Percentiles rank a stretch among this genome's conserved stretches.
Conservation (phyloP, 2,329 filamentous ascomycete genomes). For the Ciborinia camelliae region DNA sequence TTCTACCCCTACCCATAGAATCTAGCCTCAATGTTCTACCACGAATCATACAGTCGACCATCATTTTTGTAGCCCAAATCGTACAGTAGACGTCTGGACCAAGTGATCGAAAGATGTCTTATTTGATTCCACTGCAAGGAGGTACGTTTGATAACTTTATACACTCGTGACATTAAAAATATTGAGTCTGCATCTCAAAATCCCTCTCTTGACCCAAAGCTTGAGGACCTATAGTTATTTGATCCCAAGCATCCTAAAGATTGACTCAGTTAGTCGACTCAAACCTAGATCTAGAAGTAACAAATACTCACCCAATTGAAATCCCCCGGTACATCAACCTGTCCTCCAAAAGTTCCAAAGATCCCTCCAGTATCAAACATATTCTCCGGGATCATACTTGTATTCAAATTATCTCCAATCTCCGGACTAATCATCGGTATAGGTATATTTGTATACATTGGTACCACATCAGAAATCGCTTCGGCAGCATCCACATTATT, state of each 20-base stretch:
- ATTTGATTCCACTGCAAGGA: too few relatives aligned
- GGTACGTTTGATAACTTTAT: not conserved
- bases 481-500: not conserved
- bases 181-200: not conserved
- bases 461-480: not conserved
- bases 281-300: not conserved
- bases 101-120: too few relatives aligned
- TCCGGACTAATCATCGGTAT: conserved; percentile 11
- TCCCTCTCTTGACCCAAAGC: not conserved
- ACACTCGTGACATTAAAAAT: not conserved
- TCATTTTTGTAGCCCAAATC: too few relatives aligned
- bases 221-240: conserved; percentile 21
- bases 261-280: conserved; percentile 1
- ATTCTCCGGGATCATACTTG: conserved; percentile 21
- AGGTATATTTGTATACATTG: conserved; percentile 1
- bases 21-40: too few relatives aligned
- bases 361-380: conserved; percentile 14
- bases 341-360: conserved; percentile 23
- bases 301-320: conserved; percentile 28
- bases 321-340: conserved; percentile 24
- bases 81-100: too few relatives aligned
- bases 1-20: too few relatives aligned
- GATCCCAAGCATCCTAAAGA: conserved; percentile 28
- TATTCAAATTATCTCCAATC: not conserved
- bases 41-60: too few relatives aligned